Evolutionary conservation across 2,329 filamentous ascomycete genomes (phyloP).

Genomic region (Dactylonectria estremocensis): DNA sequence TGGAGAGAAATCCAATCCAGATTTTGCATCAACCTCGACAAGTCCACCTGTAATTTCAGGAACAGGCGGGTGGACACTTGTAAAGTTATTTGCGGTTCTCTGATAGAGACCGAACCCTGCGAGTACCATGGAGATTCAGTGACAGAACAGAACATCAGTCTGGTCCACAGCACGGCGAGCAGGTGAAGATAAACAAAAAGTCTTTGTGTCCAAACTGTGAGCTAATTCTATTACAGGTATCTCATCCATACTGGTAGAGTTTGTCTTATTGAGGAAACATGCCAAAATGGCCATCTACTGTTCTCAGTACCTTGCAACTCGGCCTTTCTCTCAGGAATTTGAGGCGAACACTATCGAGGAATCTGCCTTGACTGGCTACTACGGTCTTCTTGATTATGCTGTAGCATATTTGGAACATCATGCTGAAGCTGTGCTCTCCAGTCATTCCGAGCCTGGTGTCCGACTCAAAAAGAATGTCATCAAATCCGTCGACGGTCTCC

Average conservation of each 20-base stretch:
- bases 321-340: neutral
- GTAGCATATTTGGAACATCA: neutral
- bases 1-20: conserved; percentile 1
- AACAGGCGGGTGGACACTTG: neutral
- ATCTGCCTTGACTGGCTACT: neutral
- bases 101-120: neutral
- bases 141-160: neutral
- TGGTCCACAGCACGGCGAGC: neutral
- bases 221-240: neutral
- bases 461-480: neutral
- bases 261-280: neutral
- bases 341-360: neutral
- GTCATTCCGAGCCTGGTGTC: no score
- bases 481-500: neutral
- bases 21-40: neutral
- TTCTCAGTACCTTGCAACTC: neutral
- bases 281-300: neutral
- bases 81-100: neutral
- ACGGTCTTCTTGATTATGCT: conserved; percentile 6
- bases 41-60: neutral
- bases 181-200: neutral
- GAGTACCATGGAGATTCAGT: neutral
- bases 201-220: neutral
- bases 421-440: neutral
- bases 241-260: neutral